Conservation (phyloP, 2,329 filamentous ascomycete species). For the Neonectria ditissima region DNA sequence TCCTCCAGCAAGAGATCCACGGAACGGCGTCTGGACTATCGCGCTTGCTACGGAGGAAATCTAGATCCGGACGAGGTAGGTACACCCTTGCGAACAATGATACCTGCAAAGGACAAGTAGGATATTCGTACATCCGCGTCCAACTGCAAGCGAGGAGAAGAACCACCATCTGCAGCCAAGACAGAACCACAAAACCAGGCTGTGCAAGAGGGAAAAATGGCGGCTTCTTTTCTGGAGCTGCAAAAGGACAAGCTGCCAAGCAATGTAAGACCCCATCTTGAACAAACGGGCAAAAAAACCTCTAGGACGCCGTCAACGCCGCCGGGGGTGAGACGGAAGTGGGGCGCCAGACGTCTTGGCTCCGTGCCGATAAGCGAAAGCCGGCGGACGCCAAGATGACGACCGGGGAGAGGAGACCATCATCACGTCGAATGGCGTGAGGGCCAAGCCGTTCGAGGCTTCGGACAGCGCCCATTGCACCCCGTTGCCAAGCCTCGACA, state of each 20-base stretch:
- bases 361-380: constrained; percentile 44
- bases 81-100: not conserved
- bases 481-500: not conserved
- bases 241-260: not conserved
- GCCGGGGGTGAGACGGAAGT: constrained; percentile 8
- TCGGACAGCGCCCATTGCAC: not conserved
- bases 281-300: not conserved
- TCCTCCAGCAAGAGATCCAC: constrained; percentile 6
- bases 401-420: not conserved
- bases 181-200: not conserved
- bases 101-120: not conserved
- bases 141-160: not conserved
- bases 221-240: no score
- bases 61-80: not conserved
- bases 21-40: not conserved
- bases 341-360: constrained; percentile 36
- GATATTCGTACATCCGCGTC: not conserved
- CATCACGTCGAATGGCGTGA: not conserved
- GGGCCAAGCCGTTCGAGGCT: constrained; percentile 3
- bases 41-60: not conserved
- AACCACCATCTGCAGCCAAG: constrained; percentile 2
- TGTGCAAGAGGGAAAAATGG: not conserved
- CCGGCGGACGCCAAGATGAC: constrained; percentile 14
- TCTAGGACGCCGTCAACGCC: not conserved
- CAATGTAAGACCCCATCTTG: no score